Evolutionary conservation across 2,329 filamentous ascomycete genomes (phyloP).

Genomic region (Nemania sp.): DNA sequence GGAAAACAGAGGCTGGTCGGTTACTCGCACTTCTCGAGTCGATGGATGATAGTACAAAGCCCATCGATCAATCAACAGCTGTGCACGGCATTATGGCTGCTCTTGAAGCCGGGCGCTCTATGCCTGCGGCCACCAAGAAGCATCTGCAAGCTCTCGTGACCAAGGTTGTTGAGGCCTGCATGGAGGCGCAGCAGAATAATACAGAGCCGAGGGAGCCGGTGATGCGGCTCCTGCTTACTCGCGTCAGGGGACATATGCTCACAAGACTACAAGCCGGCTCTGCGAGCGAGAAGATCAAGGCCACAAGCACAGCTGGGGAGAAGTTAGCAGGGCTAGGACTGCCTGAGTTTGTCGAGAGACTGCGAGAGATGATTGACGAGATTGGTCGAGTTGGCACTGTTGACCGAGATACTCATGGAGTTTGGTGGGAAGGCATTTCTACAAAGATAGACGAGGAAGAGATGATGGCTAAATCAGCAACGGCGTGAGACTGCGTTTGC

Average conservation of each 20-base stretch:
- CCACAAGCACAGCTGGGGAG: constrained; percentile 70
- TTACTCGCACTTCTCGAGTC: constrained; percentile 71
- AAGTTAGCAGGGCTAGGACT: constrained; percentile 71
- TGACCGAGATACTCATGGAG: constrained; percentile 68
- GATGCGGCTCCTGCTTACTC: constrained; percentile 68
- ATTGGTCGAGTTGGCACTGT: constrained; percentile 67
- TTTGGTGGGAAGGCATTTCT: constrained; percentile 72
- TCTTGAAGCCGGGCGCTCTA: constrained; percentile 64
- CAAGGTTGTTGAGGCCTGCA: constrained; percentile 58
- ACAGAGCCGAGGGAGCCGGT: constrained; percentile 58
- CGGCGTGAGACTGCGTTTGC: constrained; percentile 24
- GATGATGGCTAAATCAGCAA: constrained; percentile 18
- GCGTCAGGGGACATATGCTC: constrained; percentile 69
- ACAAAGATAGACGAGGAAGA: constrained; percentile 56
- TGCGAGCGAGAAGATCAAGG: constrained; percentile 71
- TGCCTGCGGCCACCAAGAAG: constrained; percentile 64
- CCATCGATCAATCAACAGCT: constrained; percentile 51
- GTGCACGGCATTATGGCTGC: constrained; percentile 66
- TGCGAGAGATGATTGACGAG: constrained; percentile 71
- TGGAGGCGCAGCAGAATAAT: constrained; percentile 49
- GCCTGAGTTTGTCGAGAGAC: constrained; percentile 72
- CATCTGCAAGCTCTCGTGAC: constrained; percentile 63
- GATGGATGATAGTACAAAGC: constrained; percentile 49
- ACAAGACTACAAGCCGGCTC: constrained; percentile 67
- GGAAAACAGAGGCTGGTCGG: constrained; percentile 75